A percentile compares a stretch with the other conserved stretches of the same genome.
phyloP scores from a whole-genome alignment of 1,284 basidiomycete species.

The Papiliotrema nemorosa region DNA sequence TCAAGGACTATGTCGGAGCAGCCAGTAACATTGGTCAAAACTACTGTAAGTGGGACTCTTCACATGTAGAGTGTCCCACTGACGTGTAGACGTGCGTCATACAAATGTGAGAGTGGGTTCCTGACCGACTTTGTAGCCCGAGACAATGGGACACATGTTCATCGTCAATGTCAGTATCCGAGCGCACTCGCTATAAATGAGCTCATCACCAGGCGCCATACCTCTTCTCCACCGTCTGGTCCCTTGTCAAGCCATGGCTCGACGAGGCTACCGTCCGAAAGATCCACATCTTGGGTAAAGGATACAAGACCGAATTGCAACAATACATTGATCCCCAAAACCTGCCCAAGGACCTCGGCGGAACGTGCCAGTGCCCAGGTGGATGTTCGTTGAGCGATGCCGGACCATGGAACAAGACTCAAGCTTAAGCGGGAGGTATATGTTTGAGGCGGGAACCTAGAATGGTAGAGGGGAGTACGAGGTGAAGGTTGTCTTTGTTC shows the following conservation, averaged over 20 bases:
- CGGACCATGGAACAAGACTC: slow-evolving; percentile 77
- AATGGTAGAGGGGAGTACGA: too few relatives aligned
- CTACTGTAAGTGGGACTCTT: slow-evolving; percentile 54
- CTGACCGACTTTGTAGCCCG: slow-evolving; percentile 56
- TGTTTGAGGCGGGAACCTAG: not conserved
- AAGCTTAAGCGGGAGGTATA: not conserved
- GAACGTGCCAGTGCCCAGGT: slow-evolving; percentile 69
- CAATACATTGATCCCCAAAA: slow-evolving; percentile 79
- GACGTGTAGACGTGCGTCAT: slow-evolving; percentile 6
- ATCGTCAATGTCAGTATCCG: slow-evolving; percentile 68
- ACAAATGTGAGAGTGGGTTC: too few relatives aligned
- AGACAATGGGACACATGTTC: slow-evolving; percentile 94
- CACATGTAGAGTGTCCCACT: not conserved
- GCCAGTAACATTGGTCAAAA: slow-evolving; percentile 84
- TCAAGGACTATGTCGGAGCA: slow-evolving; percentile 84
- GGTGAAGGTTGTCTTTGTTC: too few relatives aligned
- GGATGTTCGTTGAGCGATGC: slow-evolving; percentile 87
- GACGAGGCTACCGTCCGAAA: slow-evolving; percentile 92
- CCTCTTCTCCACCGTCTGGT: slow-evolving; percentile 87
- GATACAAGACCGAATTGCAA: slow-evolving; percentile 63
- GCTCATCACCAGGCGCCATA: slow-evolving; percentile 60
- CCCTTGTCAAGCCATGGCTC: slow-evolving; percentile 86
- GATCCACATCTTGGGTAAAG: slow-evolving; percentile 74
- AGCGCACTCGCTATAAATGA: not conserved
- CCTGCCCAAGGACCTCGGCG: slow-evolving; percentile 81